Evolutionary conservation across 352 stramenopile genomes (phyloP).

Genomic region (Globisporangium radiosum): DNA sequence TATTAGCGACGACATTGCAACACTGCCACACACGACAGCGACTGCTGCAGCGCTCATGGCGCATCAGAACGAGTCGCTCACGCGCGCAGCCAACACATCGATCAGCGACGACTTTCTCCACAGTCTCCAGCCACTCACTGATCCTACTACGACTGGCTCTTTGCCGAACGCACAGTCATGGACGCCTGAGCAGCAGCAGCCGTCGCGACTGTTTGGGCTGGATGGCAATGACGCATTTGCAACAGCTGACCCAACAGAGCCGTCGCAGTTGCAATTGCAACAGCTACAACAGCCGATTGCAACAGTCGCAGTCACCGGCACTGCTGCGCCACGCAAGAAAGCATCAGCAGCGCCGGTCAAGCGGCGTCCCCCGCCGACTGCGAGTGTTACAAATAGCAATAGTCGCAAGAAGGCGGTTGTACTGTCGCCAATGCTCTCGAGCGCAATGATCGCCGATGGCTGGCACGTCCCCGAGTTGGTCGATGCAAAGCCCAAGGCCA

Average conservation of each 20-base stretch:
- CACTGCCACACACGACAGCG: neutral
- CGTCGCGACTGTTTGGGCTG: no score
- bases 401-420: no score
- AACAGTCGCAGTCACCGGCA: neutral
- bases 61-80: constrained; percentile 7
- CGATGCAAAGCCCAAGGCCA: neutral
- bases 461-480: neutral
- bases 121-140: neutral
- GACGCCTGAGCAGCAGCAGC: no score
- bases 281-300: neutral
- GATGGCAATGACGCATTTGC: no score
- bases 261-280: neutral
- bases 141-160: no score
- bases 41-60: constrained; percentile 1
- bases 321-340: neutral
- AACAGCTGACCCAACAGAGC: no score
- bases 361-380: no score
- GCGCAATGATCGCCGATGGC: neutral
- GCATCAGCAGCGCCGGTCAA: neutral
- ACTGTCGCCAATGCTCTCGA: neutral
- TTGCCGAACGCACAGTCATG: no score
- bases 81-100: neutral
- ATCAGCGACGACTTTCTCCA: constrained; percentile 5
- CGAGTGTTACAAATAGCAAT: no score
- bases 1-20: neutral